phyloP scores from a whole-genome alignment of 352 stramenopile species.

The Plasmopara viticola region DNA sequence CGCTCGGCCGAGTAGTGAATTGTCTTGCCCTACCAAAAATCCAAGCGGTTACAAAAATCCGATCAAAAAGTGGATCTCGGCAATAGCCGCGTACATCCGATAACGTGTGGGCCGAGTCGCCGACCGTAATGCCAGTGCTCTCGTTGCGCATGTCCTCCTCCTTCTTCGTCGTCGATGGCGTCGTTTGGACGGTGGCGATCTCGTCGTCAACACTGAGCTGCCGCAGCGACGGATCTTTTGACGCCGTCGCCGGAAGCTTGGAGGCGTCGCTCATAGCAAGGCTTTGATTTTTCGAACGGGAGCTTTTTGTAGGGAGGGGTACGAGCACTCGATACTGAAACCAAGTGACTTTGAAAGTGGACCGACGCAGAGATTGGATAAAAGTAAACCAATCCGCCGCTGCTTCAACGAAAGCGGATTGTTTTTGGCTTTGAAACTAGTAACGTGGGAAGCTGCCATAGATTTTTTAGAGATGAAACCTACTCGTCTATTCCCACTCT shows the following conservation, averaged over 20 bases:
- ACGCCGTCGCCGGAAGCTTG: constrained; percentile 11
- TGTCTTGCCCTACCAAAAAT: constrained; percentile 62
- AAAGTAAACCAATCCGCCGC: constrained; percentile 15
- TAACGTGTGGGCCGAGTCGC: constrained; percentile 74
- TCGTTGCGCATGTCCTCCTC: constrained; percentile 81
- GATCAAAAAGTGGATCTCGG: too few relatives aligned
- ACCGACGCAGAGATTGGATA: constrained; percentile 8
- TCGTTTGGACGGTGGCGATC: constrained; percentile 35
- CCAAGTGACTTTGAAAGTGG: constrained; percentile 5
- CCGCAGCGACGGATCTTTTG: constrained; percentile 11
- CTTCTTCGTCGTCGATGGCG: constrained; percentile 44
- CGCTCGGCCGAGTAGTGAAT: constrained; percentile 96
- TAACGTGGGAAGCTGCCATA: too few relatives aligned
- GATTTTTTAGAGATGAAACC: too few relatives aligned
- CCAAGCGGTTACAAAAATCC: constrained; percentile 3
- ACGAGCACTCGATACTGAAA: not conserved
- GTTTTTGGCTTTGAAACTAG: not conserved
- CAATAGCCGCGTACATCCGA: constrained; percentile 45
- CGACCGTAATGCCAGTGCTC: constrained; percentile 76
- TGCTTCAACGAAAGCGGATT: constrained; percentile 18
- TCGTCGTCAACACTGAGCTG: constrained; percentile 28
- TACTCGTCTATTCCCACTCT: too few relatives aligned
- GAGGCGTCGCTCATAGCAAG: constrained; percentile 25
- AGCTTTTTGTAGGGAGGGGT: constrained; percentile 7
- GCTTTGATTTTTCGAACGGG: not conserved